phyloP scores from a whole-genome alignment of 139 green algal species.

The Asterochloris sp. region DNA sequence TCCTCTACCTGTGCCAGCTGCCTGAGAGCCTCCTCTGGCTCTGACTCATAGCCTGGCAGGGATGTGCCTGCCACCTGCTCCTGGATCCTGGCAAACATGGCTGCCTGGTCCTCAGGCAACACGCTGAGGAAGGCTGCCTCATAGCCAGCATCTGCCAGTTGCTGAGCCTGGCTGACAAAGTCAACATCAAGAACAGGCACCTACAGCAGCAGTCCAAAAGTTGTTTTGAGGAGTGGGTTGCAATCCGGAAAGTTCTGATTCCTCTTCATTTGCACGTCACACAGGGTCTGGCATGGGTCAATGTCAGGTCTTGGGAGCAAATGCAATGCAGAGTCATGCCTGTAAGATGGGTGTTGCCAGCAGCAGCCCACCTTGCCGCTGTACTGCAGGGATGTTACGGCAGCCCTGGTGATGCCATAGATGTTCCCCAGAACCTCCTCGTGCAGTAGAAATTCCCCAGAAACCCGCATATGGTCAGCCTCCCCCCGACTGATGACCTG shows the following conservation, averaged over 20 bases:
- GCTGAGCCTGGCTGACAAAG: constrained; percentile 38
- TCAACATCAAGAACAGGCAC: constrained; percentile 57
- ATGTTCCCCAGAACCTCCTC: constrained; percentile 44
- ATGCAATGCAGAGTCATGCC: not conserved
- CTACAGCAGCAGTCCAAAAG: not conserved
- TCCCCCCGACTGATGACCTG: constrained; percentile 6
- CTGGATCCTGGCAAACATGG: constrained; percentile 23
- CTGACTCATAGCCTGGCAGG: constrained; percentile 50
- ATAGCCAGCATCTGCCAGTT: constrained; percentile 42
- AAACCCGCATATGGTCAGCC: constrained; percentile 2
- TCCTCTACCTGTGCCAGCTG: constrained; percentile 27
- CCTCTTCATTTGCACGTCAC: not conserved
- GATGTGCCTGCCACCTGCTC: constrained; percentile 41
- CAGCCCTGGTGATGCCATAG: constrained; percentile 46
- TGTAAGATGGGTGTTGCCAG: not conserved
- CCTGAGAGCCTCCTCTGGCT: constrained; percentile 45
- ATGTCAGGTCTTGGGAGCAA: not conserved
- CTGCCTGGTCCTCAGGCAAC: constrained; percentile 11
- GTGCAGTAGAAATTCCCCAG: constrained; percentile 17
- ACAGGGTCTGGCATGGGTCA: not conserved
- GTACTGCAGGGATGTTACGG: constrained; percentile 46
- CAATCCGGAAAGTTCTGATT: not conserved
- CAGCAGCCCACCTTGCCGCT: constrained; percentile 33
- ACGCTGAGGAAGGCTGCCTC: constrained; percentile 37
- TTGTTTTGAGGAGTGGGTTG: not conserved